Evolutionary conservation across 345 rosid species (phyloP).

Genomic region (Brassica juncea): DNA sequence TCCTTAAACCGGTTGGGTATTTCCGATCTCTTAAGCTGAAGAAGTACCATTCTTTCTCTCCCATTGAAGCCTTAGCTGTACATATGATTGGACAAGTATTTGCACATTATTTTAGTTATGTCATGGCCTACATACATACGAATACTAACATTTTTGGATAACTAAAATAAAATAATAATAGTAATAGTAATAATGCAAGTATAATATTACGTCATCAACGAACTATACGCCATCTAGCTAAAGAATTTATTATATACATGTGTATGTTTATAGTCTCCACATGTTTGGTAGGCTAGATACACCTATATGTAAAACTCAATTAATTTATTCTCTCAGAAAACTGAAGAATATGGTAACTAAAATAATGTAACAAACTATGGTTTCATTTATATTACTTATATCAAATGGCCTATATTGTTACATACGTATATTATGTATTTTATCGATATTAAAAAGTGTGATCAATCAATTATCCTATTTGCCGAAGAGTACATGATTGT

Average conservation of each 20-base stretch:
- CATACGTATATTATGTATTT: conserved; percentile 6
- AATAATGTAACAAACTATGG: not conserved
- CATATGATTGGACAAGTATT: not conserved
- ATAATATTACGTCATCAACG: not conserved
- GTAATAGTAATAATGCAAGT: not conserved
- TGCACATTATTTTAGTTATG: not conserved
- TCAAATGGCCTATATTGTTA: not conserved
- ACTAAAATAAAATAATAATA: not conserved
- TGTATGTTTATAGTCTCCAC: conserved; percentile 11
- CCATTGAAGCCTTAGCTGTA: conserved; percentile 92
- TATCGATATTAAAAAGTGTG: not conserved
- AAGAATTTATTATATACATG: not conserved
- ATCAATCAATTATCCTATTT: conserved; percentile 1
- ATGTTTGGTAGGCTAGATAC: conserved; percentile 41
- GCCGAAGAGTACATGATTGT: conserved; percentile 1
- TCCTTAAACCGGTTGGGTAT: conserved; percentile 94
- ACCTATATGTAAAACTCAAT: conserved; percentile 19
- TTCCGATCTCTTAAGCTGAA: conserved; percentile 83
- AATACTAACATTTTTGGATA: not conserved
- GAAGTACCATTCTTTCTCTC: conserved; percentile 97
- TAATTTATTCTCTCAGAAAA: not conserved
- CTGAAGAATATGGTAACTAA: not conserved
- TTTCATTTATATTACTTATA: conserved; percentile 23
- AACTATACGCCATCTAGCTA: conserved; percentile 5
- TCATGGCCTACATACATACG: conserved; percentile 7